phyloP scores from a whole-genome alignment of 2,329 filamentous ascomycete genomes.

The Lachnellula cervina region DNA sequence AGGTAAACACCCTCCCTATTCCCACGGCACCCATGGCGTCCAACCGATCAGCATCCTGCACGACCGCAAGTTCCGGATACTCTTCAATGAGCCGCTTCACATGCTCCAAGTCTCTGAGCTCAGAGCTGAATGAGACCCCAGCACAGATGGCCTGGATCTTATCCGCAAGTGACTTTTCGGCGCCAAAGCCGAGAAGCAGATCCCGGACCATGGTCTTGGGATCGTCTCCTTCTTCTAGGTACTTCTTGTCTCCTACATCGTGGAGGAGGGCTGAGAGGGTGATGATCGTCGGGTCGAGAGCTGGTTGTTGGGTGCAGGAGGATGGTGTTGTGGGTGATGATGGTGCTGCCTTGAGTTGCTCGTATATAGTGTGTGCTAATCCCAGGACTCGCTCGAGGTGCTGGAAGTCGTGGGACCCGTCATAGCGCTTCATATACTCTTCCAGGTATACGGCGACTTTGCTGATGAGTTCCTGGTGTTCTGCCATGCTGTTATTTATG shows the following conservation, averaged over 20 bases:
- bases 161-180: conserved; percentile 51
- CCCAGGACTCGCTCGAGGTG: conserved; percentile 76
- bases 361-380: conserved; percentile 45
- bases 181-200: conserved; percentile 53
- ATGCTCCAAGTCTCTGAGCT: conserved; percentile 57
- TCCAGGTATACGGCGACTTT: conserved; percentile 2
- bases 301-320: conserved; percentile 7
- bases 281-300: conserved; percentile 52
- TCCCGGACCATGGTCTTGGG: conserved; percentile 48
- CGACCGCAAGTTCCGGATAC: conserved; percentile 72
- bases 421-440: conserved; percentile 6
- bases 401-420: conserved; percentile 74
- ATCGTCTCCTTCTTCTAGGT: conserved; percentile 49
- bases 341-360: conserved; percentile 43
- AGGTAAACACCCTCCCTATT: conserved; percentile 72
- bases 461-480: neutral
- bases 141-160: conserved; percentile 68
- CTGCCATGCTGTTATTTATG: neutral
- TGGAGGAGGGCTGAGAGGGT: conserved; percentile 71
- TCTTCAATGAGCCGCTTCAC: conserved; percentile 56
- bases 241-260: conserved; percentile 81
- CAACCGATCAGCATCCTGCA: conserved; percentile 90
- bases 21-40: conserved; percentile 87
- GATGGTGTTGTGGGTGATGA: neutral
- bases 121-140: conserved; percentile 73